Percentiles rank a stretch among this genome's conserved stretches.
phyloP scores from a whole-genome alignment of 306 rosid genomes.

The Sindora glabra region DNA sequence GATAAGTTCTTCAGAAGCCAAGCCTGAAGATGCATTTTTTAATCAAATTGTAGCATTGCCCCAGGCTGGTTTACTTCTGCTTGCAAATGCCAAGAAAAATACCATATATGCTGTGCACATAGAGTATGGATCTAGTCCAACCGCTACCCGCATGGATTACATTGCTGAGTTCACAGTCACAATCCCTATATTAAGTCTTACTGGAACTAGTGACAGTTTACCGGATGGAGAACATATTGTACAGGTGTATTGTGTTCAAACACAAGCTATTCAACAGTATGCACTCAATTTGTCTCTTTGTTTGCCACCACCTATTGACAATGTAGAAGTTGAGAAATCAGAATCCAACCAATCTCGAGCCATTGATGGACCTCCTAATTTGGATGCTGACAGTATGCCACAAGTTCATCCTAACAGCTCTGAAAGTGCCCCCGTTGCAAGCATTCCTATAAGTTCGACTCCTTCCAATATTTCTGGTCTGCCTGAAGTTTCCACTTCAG shows the following conservation, averaged over 20 bases:
- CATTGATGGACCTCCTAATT: no score
- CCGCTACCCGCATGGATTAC: slow-evolving; percentile 66
- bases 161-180: slow-evolving; percentile 66
- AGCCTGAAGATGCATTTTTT: slow-evolving; percentile 52
- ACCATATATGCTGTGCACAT: slow-evolving; percentile 67
- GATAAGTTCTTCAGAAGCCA: slow-evolving; percentile 45
- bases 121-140: slow-evolving; percentile 64
- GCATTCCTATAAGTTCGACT: no score
- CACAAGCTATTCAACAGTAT: slow-evolving; percentile 80
- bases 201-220: slow-evolving; percentile 58
- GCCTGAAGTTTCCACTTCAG: slow-evolving; percentile 32
- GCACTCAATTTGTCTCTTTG: slow-evolving; percentile 62
- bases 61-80: slow-evolving; percentile 52
- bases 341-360: no score
- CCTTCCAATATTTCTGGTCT: slow-evolving; percentile 31
- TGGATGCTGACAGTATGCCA: slow-evolving; percentile 29
- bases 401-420: slow-evolving; percentile 22
- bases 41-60: slow-evolving; percentile 58
- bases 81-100: slow-evolving; percentile 76
- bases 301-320: slow-evolving; percentile 60
- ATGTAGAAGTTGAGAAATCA: slow-evolving; percentile 38
- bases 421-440: slow-evolving; percentile 26
- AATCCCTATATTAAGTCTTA: slow-evolving; percentile 69
- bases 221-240: slow-evolving; percentile 60
- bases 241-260: slow-evolving; percentile 68